Evolutionary conservation across 2,329 filamentous ascomycete genomes (phyloP).

Genomic region (Penicillium occitanis): DNA sequence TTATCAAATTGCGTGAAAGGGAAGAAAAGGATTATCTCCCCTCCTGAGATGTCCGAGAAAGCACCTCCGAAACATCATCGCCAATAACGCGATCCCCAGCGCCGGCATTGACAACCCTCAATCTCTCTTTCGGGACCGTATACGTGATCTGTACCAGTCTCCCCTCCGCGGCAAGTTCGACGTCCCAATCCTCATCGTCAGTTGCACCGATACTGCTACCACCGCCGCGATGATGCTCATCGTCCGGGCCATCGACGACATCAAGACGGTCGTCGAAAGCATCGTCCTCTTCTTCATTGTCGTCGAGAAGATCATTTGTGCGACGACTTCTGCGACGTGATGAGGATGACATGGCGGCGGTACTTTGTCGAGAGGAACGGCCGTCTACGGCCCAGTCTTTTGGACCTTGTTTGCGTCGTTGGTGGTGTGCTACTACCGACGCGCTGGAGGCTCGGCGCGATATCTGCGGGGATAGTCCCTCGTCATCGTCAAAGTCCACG

Average conservation of each 20-base stretch:
- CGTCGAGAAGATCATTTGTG: neutral
- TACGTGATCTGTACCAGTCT: conserved; percentile 83
- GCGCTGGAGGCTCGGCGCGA: conserved; percentile 51
- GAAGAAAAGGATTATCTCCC: neutral
- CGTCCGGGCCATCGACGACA: neutral
- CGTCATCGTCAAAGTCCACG: conserved; percentile 24
- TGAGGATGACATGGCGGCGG: conserved; percentile 5
- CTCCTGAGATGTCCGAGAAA: conserved; percentile 10
- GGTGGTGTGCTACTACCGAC: conserved; percentile 43
- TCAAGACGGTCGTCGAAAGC: conserved; percentile 7
- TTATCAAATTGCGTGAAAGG: neutral
- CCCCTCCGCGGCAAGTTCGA: conserved; percentile 70
- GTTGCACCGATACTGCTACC: conserved; percentile 8
- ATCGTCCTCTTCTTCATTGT: conserved; percentile 2
- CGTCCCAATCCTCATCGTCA: conserved; percentile 61
- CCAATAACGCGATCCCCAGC: conserved; percentile 33
- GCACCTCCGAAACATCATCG: conserved; percentile 25
- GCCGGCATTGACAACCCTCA: conserved; percentile 84
- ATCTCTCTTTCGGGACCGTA: conserved; percentile 80
- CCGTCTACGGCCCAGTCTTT: conserved; percentile 52
- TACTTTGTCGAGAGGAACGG: conserved; percentile 15
- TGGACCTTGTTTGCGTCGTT: conserved; percentile 52
- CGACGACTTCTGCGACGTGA: neutral
- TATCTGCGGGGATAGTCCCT: conserved; percentile 29
- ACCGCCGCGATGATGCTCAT: neutral